These are phyloP conservation scores for Aspergillus sclerotiicarbonarius DNA, from an alignment of 495 filamentous ascomycete species.

Conservation along the genomic window DNA sequence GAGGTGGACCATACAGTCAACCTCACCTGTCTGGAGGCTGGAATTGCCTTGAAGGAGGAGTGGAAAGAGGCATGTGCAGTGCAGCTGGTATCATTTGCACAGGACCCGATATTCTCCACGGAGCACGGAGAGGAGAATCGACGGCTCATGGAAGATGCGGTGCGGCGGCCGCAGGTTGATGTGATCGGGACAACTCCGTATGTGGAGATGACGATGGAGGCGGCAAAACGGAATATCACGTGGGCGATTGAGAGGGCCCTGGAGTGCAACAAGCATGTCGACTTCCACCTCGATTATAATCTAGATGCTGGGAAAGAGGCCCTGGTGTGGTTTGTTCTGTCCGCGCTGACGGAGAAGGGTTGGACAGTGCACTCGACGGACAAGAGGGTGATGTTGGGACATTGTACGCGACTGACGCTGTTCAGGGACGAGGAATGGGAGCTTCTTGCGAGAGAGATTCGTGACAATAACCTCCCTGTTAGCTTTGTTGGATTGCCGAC, in stretches of 20 bases:
- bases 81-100: constrained; percentile 73
- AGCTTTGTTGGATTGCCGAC: constrained; percentile 71
- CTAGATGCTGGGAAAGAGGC: constrained; percentile 48
- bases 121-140: constrained; percentile 45
- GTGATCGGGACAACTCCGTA: constrained; percentile 71
- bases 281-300: constrained; percentile 75
- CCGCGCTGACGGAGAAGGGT: constrained; percentile 40
- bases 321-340: constrained; percentile 53
- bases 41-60: constrained; percentile 53
- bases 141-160: constrained; percentile 48
- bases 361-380: constrained; percentile 40
- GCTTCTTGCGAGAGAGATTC: constrained; percentile 43
- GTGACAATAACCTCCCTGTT: constrained; percentile 51
- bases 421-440: constrained; percentile 50
- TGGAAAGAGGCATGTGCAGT: constrained; percentile 56
- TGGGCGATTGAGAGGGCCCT: constrained; percentile 58
- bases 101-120: constrained; percentile 65
- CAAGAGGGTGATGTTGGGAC: constrained; percentile 62
- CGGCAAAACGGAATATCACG: constrained; percentile 57
- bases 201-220: constrained; percentile 54
- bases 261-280: constrained; percentile 53
- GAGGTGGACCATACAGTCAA: constrained; percentile 67
- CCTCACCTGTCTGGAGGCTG: constrained; percentile 57
- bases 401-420: constrained; percentile 67
- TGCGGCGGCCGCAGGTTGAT: constrained; percentile 44